Conservation (phyloP, 2,329 filamentous ascomycete genomes). For the Colletotrichum siamense region DNA sequence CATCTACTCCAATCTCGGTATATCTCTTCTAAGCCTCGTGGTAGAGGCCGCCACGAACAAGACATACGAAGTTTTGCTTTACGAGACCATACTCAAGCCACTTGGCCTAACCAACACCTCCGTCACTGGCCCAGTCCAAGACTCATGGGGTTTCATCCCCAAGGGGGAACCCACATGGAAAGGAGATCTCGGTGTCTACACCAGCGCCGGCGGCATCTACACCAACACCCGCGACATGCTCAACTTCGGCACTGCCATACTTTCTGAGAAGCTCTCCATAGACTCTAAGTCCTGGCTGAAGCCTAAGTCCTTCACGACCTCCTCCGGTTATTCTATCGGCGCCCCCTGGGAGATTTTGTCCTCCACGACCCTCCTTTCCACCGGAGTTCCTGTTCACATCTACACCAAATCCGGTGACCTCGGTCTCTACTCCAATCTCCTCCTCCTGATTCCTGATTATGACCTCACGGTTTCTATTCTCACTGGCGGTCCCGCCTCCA, state of each 20-base stretch:
- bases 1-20: constrained; percentile 28
- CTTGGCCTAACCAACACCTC: constrained; percentile 47
- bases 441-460: constrained; percentile 41
- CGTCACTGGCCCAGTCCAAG: constrained; percentile 34
- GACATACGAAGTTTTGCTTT: constrained; percentile 30
- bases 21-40: constrained; percentile 25
- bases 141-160: constrained; percentile 38
- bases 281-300: constrained; percentile 53
- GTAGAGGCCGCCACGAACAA: constrained; percentile 26
- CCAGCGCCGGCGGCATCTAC: constrained; percentile 48
- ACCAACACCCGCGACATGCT: constrained; percentile 47
- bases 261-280: constrained; percentile 42
- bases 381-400: constrained; percentile 33
- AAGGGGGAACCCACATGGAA: constrained; percentile 40
- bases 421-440: constrained; percentile 33
- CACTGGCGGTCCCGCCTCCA: constrained; percentile 32
- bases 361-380: constrained; percentile 32
- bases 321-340: constrained; percentile 39
- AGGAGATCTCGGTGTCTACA: constrained; percentile 36
- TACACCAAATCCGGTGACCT: constrained; percentile 39
- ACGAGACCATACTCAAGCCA: constrained; percentile 44
- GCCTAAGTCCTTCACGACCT: constrained; percentile 43
- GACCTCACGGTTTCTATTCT: constrained; percentile 42
- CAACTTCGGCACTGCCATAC: constrained; percentile 45
- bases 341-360: constrained; percentile 39